These are phyloP conservation scores for Dothiorella sarmentorum DNA, from an alignment of 2,329 filamentous ascomycete genomes.

Conservation along the genomic window DNA sequence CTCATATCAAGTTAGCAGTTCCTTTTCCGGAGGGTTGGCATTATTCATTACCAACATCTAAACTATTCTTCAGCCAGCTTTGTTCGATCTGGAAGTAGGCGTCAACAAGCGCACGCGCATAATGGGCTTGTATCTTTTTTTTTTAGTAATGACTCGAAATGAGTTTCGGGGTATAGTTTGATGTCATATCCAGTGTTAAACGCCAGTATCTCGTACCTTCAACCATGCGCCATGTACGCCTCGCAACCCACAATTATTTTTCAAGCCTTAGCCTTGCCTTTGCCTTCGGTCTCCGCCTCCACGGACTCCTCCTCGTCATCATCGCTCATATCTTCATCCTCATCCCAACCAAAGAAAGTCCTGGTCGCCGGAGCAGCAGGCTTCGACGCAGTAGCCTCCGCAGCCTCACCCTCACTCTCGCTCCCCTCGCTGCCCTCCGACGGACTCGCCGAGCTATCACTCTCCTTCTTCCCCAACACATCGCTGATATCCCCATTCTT, in stretches of 20 bases:
- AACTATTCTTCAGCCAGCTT: too few relatives aligned
- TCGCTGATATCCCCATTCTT: slow-evolving; percentile 54
- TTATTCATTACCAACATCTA: too few relatives aligned
- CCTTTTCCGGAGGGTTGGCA: too few relatives aligned
- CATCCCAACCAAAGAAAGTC: slow-evolving; percentile 73
- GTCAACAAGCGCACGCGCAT: too few relatives aligned
- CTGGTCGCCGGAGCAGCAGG: slow-evolving; percentile 30
- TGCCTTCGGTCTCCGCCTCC: slow-evolving; percentile 41
- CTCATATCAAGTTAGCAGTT: too few relatives aligned
- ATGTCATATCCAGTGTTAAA: background rate
- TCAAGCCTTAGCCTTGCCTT: slow-evolving; percentile 36
- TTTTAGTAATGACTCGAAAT: background rate
- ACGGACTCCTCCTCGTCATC: slow-evolving; percentile 43
- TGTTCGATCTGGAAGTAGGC: too few relatives aligned
- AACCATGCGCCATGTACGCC: background rate
- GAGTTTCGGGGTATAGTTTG: slow-evolving; percentile 2
- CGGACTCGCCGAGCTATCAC: slow-evolving; percentile 26
- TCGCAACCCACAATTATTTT: background rate
- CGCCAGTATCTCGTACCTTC: background rate
- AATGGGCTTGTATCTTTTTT: background rate
- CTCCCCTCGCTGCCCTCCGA: slow-evolving; percentile 20
- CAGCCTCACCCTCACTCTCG: slow-evolving; percentile 28
- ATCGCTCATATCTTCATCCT: slow-evolving; percentile 59
- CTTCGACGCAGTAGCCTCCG: slow-evolving; percentile 24
- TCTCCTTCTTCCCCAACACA: slow-evolving; percentile 45